Evolutionary conservation across 2,329 filamentous ascomycete species (phyloP).

Genomic region (Aspergillus viridinutans): DNA sequence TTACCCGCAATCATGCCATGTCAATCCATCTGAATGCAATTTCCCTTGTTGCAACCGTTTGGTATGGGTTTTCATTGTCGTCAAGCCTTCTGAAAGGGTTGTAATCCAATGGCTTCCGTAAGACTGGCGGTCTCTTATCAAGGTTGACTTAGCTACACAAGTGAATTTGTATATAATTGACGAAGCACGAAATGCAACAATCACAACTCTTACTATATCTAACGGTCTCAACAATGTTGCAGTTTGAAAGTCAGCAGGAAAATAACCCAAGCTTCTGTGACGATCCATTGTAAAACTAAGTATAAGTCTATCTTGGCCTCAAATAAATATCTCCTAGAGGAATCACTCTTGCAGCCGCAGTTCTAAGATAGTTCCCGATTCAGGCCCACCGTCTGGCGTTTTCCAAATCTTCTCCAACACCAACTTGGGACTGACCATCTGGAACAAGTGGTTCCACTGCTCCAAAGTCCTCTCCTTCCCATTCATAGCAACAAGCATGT

Average conservation of each 20-base stretch:
- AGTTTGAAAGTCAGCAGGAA: too few species aligned
- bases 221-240: too few species aligned
- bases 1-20: slow-evolving; percentile 39
- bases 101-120: not conserved
- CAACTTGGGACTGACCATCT: not conserved
- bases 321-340: not conserved
- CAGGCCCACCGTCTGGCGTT: not conserved
- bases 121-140: too few species aligned
- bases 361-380: not conserved
- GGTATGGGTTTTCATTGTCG: slow-evolving; percentile 26
- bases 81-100: slow-evolving; percentile 7
- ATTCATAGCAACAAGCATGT: not conserved
- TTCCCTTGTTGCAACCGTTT: slow-evolving; percentile 28
- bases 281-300: not conserved
- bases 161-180: not conserved
- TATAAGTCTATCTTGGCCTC: not conserved
- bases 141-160: too few species aligned
- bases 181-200: not conserved
- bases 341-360: not conserved
- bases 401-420: slow-evolving; percentile 1
- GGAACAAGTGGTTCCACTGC: not conserved
- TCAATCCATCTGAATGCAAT: slow-evolving; percentile 43
- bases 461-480: not conserved
- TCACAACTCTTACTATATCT: not conserved
- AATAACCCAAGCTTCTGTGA: too few species aligned